Evolutionary conservation across 305 asterid genomes (phyloP).

Genomic region (Fraxinus angustifolia): DNA sequence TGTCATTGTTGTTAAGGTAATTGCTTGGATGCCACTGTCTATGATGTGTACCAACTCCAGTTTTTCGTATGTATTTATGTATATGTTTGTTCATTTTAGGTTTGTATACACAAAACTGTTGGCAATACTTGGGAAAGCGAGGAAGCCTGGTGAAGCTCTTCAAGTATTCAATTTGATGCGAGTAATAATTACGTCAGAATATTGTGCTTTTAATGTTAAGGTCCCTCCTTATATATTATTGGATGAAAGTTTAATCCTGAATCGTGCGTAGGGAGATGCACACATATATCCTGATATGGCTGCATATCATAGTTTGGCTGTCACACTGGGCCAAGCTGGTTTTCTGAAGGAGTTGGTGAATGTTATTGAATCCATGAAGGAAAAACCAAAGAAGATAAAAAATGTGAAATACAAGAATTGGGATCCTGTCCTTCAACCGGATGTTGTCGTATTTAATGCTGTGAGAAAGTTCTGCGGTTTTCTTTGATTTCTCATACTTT

Average conservation of each 20-base stretch:
- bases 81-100: conserved; percentile 48
- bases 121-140: conserved; percentile 73
- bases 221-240: conserved; percentile 11
- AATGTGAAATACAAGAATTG: conserved; percentile 62
- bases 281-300: conserved; percentile 91
- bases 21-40: conserved; percentile 4
- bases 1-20: conserved; percentile 1
- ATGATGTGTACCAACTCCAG: conserved; percentile 9
- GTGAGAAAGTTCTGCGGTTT: conserved; percentile 42
- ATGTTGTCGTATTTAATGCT: conserved; percentile 77
- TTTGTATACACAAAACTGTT: conserved; percentile 81
- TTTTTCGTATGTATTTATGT: not conserved
- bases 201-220: conserved; percentile 7
- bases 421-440: conserved; percentile 89
- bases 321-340: conserved; percentile 88
- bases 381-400: conserved; percentile 59
- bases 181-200: conserved; percentile 39
- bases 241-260: conserved; percentile 19
- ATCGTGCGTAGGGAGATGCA: conserved; percentile 55
- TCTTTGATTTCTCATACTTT: conserved; percentile 14
- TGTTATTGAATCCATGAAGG: conserved; percentile 70
- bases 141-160: conserved; percentile 76
- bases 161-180: conserved; percentile 75
- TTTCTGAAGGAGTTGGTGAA: conserved; percentile 68
- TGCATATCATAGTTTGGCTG: conserved; percentile 79